Conservation (phyloP, 805 yeast genomes). For the Candida nitratophila region DNA sequence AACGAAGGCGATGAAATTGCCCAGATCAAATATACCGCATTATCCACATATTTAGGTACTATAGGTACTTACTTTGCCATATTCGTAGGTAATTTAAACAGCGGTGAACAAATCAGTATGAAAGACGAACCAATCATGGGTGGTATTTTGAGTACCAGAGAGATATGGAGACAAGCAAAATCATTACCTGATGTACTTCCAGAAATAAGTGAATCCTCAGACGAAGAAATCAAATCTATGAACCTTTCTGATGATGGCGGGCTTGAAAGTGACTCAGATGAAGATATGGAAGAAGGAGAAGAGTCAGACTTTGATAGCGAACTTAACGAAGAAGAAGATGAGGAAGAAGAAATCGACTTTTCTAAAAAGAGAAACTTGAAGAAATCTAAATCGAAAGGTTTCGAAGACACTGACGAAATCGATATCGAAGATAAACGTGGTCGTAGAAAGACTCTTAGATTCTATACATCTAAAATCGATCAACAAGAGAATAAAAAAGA, state of each 20-base stretch:
- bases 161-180: slow-evolving; percentile 82
- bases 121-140: slow-evolving; percentile 91
- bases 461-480: slow-evolving; percentile 95
- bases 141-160: slow-evolving; percentile 70
- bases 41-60: slow-evolving; percentile 73
- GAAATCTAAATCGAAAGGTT: slow-evolving; percentile 31
- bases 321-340: slow-evolving; percentile 4
- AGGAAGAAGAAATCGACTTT: slow-evolving; percentile 32
- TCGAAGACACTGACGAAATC: slow-evolving; percentile 66
- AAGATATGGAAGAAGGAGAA: slow-evolving; percentile 10
- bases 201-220: slow-evolving; percentile 20
- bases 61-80: slow-evolving; percentile 74
- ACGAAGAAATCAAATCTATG: slow-evolving; percentile 18
- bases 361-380: slow-evolving; percentile 46
- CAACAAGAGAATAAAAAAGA: slow-evolving; percentile 62
- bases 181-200: slow-evolving; percentile 34
- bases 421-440: slow-evolving; percentile 82
- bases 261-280: slow-evolving; percentile 12
- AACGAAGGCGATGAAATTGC: slow-evolving; percentile 25
- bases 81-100: slow-evolving; percentile 47
- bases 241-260: slow-evolving; percentile 15
- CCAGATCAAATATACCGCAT: slow-evolving; percentile 56
- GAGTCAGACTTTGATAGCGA: slow-evolving; percentile 3
- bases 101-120: slow-evolving; percentile 49
- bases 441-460: slow-evolving; percentile 76